Base-by-base conservation (phyloP, 139 green algal genomes). In the Coelastrella sp. region DNA sequence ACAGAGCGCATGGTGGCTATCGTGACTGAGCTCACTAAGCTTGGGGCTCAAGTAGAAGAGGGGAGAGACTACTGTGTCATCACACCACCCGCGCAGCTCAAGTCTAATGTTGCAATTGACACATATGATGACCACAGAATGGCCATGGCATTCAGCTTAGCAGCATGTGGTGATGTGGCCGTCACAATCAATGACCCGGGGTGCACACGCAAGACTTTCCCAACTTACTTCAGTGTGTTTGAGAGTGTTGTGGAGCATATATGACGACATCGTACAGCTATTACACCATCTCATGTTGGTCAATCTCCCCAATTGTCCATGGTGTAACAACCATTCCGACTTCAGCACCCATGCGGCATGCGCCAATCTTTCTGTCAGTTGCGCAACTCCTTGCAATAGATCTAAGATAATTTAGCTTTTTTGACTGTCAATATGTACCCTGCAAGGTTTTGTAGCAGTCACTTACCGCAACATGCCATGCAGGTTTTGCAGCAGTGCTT, bases 1-100 rank as follows among this genome's bases (percentile, higher is more conserved):
- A 99, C 98, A 15, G 98, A 99, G 95, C 96, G 98, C 76, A 99
- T 99, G 98, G 95, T 97, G 84, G 98, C 98, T 79, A 99, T 99
- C 91, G 97, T 98, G 25, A 96, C 96, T 0, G 98, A 99, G 93
- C 93, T 98, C 27, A 91, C 91, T 83, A 99, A 99, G 95, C 93
- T 99, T 81, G 97, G 96, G 0, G 96, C 96, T 15, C 61, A 92
- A 59, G 95, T 97, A 15, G 96, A 99, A 92, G 98, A 99, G 93
- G 96, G 95, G 8, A 89, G 91, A 1, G 98, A 99, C 94, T 99
- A 97, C 93, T 99, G 98, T 93, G 88, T 99, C 81, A 99, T 99
- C 92, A 98, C 95, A 0, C 98, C 98, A 10, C 98, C 98, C 7
- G 78, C 78, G 66, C 86, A 79, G 68, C 63, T 93, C 59, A 91